Evolutionary conservation across 2,329 filamentous ascomycete genomes (phyloP).

Genomic region (Neurospora sp.): DNA sequence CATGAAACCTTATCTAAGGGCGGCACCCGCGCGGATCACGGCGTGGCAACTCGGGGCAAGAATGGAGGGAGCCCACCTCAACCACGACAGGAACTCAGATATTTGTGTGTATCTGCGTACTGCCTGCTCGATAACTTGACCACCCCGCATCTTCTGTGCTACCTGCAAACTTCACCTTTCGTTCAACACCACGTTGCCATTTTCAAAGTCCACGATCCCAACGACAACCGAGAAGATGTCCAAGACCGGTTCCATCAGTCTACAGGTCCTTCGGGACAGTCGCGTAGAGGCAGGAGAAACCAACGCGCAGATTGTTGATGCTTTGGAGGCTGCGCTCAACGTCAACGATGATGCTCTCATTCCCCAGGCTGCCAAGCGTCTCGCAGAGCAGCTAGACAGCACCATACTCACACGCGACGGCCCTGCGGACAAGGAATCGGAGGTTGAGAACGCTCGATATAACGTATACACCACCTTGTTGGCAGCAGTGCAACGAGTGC

Average conservation of each 20-base stretch:
- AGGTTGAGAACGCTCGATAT: neutral
- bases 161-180: neutral
- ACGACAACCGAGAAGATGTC: neutral
- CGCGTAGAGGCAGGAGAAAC: neutral
- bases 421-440: neutral
- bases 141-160: neutral
- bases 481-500: neutral
- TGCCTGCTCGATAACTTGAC: neutral
- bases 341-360: neutral
- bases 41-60: neutral
- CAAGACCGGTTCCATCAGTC: neutral
- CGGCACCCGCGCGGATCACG: neutral
- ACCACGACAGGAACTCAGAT: neutral
- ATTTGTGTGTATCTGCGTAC: neutral
- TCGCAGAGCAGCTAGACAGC: neutral
- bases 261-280: neutral
- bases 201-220: neutral
- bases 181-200: neutral
- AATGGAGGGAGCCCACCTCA: neutral
- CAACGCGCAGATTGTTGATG: neutral
- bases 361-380: neutral
- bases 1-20: neutral
- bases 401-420: neutral
- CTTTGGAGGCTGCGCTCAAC: neutral
- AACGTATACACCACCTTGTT: neutral